These are phyloP conservation scores for Harringtonia lauricola DNA, from an alignment of 2,329 filamentous ascomycete species.

Conservation along the genomic window DNA sequence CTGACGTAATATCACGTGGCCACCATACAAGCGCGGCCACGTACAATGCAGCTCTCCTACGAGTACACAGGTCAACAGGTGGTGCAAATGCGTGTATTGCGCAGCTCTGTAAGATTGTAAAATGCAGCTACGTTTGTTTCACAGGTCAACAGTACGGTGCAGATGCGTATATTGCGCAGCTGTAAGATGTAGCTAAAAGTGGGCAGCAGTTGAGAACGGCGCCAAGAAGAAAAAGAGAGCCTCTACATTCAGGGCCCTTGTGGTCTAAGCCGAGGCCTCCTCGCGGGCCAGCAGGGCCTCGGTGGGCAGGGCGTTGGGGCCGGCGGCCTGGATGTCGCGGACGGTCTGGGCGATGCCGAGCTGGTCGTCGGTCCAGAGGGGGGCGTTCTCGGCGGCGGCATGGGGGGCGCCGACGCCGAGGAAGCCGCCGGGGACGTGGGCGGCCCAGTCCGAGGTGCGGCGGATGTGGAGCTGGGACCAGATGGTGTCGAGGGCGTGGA, in stretches of 20 bases:
- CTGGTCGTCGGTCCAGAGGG: slow-evolving; percentile 90
- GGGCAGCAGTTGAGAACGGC: too few relatives aligned
- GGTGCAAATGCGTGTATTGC: too few relatives aligned
- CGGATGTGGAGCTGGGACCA: slow-evolving; percentile 86
- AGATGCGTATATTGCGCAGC: too few relatives aligned
- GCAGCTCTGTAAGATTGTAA: too few relatives aligned
- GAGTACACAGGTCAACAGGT: too few relatives aligned
- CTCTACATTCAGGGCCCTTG: not conserved
- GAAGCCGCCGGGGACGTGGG: slow-evolving; percentile 65
- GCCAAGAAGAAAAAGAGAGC: too few relatives aligned
- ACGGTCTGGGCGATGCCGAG: slow-evolving; percentile 62
- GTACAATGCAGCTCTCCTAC: too few relatives aligned
- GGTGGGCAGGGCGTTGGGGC: slow-evolving; percentile 32
- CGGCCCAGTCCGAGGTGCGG: slow-evolving; percentile 85
- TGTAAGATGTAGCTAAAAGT: too few relatives aligned
- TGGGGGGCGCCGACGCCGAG: slow-evolving; percentile 77
- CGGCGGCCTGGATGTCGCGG: slow-evolving; percentile 39
- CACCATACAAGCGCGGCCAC: too few relatives aligned
- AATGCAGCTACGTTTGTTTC: too few relatives aligned
- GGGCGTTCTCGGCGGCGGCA: slow-evolving; percentile 44
- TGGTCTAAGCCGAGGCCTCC: slow-evolving; percentile 8
- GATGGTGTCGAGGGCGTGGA: slow-evolving; percentile 73
- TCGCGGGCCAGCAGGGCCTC: slow-evolving; percentile 50
- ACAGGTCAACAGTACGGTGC: too few relatives aligned
- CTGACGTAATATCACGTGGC: not conserved